Conservation (phyloP, 306 rosid species). For the Trichosanthes cucumerina region DNA sequence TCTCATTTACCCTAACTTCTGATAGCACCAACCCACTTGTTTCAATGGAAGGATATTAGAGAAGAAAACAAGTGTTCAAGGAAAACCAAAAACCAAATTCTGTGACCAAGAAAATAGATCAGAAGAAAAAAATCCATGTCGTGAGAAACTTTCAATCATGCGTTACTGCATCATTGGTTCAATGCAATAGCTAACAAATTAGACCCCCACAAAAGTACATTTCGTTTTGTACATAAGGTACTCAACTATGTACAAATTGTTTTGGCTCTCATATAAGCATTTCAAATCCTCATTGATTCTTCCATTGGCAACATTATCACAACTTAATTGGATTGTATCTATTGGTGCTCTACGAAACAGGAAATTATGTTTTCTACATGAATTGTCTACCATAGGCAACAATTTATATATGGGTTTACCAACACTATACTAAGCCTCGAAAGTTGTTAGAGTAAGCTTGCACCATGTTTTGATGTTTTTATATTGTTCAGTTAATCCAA, state of each 20-base stretch:
- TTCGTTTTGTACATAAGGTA: neutral
- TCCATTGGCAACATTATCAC: neutral
- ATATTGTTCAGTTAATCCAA: neutral
- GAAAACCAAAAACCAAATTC: neutral
- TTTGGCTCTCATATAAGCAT: neutral
- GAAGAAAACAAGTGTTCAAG: neutral
- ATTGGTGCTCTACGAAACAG: neutral
- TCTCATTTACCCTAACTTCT: neutral
- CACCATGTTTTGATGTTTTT: neutral
- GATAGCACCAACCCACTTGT: neutral
- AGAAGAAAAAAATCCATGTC: neutral
- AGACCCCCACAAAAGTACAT: neutral
- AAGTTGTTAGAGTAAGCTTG: neutral
- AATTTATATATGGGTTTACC: neutral
- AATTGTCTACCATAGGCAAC: neutral
- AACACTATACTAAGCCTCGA: neutral
- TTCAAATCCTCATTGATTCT: conserved; percentile 4
- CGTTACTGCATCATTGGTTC: neutral
- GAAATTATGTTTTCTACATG: neutral
- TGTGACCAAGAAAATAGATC: neutral
- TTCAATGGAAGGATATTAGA: neutral
- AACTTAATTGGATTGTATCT: neutral
- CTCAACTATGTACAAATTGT: neutral
- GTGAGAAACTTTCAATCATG: neutral
- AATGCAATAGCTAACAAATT: neutral